phyloP scores from a whole-genome alignment of 2,329 filamentous ascomycete genomes.

The Trichoderma sp. region DNA sequence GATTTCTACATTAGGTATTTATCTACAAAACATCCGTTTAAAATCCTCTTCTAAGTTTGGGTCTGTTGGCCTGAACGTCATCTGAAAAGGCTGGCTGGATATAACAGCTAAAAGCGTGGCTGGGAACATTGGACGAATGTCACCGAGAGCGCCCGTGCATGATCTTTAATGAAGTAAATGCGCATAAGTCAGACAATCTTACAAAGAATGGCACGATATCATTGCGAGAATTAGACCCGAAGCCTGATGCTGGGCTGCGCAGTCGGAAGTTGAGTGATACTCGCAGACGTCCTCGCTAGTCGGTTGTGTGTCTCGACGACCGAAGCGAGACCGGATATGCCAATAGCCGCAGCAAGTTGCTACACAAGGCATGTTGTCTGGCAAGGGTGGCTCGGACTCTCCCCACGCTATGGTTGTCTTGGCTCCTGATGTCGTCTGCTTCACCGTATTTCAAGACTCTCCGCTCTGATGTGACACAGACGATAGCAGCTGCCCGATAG shows the following conservation, averaged over 20 bases:
- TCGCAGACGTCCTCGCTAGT: background rate
- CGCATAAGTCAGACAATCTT: background rate
- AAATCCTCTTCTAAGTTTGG: too few species aligned
- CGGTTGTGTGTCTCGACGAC: background rate
- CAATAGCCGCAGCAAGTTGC: conserved; percentile 12
- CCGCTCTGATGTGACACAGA: conserved; percentile 23
- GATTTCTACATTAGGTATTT: background rate
- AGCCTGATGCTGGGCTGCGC: background rate
- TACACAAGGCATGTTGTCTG: background rate
- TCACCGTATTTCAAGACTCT: conserved; percentile 21
- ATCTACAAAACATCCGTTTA: background rate
- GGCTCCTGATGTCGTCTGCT: conserved; percentile 4
- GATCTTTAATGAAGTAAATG: background rate
- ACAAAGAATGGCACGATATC: background rate
- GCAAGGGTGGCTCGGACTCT: conserved; percentile 24
- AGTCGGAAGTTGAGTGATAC: background rate
- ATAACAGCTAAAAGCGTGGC: background rate
- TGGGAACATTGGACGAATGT: background rate
- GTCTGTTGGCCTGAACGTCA: too few species aligned
- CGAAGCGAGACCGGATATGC: conserved; percentile 9
- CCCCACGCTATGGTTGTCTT: conserved; percentile 5
- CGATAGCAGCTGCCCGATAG: conserved; percentile 6
- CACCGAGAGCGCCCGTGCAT: background rate
- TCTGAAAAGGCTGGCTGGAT: background rate
- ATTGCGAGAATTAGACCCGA: background rate